Evolutionary conservation across 768 basidiomycete species (phyloP), one percentile per base, ranked within the genome.

Genomic region (Hebeloma cylindrosporum): DNA sequence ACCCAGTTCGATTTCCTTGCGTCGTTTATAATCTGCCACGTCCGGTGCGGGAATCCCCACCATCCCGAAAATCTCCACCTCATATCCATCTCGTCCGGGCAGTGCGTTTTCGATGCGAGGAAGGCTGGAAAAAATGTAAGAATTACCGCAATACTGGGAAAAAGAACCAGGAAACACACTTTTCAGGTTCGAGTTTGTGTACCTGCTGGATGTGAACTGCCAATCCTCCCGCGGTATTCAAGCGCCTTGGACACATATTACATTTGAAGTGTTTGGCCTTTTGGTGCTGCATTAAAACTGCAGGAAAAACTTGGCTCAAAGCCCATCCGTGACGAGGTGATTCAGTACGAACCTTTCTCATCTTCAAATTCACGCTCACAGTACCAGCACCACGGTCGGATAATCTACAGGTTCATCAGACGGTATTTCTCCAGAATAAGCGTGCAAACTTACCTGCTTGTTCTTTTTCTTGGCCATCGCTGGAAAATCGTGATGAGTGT

Each of bases 221-320:
- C 21, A 99, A 73, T 64, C 96, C 96, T 55, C 96, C 96, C 3
- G 96, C 96, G 2, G 95, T 97, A 61, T 99, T 98, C 50, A 99
- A 71, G 53, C 93, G 81, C 48, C 96, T 77, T 14, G 96, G 95
- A 63, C 95, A 98, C 78, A 95, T 83, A 48, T 85, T 83, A 60
- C 96, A 98, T 66, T 96, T 96, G 77, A 98, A 99, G 63, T 98
- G 95, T 66, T 99, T 99, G 9, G 96, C 95, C 69, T 98, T 98
- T 63, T 99, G 95, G 67, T 99, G 95, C 67, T 96, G 93, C 83
- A 98, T 92, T 51, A 99, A 80, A 54, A 99, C 96, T 93, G 58
- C 27, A 35, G n/a, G n/a, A 23, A 34, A 23, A 31, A 48, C 30
- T 30, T 35, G 50, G 35, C 10, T 32, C 13, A 16, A 7, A 16